These are phyloP conservation scores for Sphaerobolus stellatus DNA, from an alignment of 1,284 basidiomycete genomes.

Conservation along the genomic window DNA sequence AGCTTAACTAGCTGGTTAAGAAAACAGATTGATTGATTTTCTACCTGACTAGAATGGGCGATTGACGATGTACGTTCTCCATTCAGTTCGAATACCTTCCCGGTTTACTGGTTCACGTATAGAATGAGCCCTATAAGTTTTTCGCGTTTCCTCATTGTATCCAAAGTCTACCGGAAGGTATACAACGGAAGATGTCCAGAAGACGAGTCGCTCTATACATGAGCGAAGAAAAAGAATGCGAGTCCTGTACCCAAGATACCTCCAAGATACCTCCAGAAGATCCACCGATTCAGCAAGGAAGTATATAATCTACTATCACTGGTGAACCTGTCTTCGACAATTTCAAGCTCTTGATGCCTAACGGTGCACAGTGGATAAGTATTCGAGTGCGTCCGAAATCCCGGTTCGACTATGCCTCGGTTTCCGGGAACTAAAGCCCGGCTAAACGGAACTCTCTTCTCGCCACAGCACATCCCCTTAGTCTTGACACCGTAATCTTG, in stretches of 20 bases:
- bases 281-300: constrained; percentile 66
- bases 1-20: too few species aligned
- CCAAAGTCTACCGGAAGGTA: constrained; percentile 73
- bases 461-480: too few species aligned
- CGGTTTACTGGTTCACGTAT: neutral
- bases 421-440: too few species aligned
- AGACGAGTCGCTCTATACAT: constrained; percentile 37
- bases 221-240: constrained; percentile 32
- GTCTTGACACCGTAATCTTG: too few species aligned
- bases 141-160: constrained; percentile 70
- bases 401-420: too few species aligned
- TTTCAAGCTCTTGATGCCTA: too few species aligned
- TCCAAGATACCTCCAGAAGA: constrained; percentile 72
- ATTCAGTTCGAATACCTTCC: neutral
- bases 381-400: too few species aligned
- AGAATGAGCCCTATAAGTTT: constrained; percentile 73
- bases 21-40: too few species aligned
- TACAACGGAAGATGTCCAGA: constrained; percentile 32
- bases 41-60: too few species aligned
- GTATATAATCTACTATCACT: constrained; percentile 17
- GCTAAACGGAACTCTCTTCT: too few species aligned
- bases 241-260: constrained; percentile 41
- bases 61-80: constrained; percentile 53
- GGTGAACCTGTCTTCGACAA: neutral
- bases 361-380: too few species aligned